Evolutionary conservation across 768 basidiomycete genomes (phyloP).

Genomic region (Pleurotus giganteus): DNA sequence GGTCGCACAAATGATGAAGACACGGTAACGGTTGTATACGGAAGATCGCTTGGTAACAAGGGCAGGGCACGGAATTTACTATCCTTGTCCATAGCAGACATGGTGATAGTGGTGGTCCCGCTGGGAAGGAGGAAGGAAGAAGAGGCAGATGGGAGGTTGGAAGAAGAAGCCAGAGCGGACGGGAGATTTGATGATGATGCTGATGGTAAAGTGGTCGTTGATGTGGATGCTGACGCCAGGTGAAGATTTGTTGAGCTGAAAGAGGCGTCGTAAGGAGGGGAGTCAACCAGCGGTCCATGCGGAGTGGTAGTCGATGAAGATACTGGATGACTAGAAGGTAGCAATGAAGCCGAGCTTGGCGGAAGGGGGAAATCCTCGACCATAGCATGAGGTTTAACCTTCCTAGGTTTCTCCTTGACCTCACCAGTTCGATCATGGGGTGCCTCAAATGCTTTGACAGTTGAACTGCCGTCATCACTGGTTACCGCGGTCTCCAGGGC

Average conservation of each 20-base stretch:
- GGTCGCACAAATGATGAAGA: constrained; percentile 82
- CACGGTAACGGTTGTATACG: constrained; percentile 66
- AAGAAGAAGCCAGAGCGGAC: neutral
- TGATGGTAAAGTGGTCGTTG: neutral
- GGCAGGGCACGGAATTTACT: constrained; percentile 67
- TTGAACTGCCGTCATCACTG: neutral
- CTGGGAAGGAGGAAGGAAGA: constrained; percentile 4
- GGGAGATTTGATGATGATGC: constrained; percentile 5
- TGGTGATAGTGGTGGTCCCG: neutral
- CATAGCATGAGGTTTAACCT: constrained; percentile 36
- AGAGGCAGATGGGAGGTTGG: neutral
- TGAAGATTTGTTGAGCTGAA: constrained; percentile 3
- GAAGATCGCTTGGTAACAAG: constrained; percentile 68
- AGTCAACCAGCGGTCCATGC: constrained; percentile 13
- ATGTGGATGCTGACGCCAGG: constrained; percentile 1
- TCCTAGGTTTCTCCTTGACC: constrained; percentile 17
- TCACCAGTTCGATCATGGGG: neutral
- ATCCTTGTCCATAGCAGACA: constrained; percentile 14
- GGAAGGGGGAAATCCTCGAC: constrained; percentile 55
- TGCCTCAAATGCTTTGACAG: neutral
- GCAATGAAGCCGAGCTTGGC: constrained; percentile 16
- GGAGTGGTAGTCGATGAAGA: constrained; percentile 18
- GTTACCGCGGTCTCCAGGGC: neutral
- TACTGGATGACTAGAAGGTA: neutral
- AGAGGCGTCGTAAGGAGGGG: neutral